Evolutionary conservation across 768 basidiomycete species (phyloP).

Genomic region (Amanita rimosa): DNA sequence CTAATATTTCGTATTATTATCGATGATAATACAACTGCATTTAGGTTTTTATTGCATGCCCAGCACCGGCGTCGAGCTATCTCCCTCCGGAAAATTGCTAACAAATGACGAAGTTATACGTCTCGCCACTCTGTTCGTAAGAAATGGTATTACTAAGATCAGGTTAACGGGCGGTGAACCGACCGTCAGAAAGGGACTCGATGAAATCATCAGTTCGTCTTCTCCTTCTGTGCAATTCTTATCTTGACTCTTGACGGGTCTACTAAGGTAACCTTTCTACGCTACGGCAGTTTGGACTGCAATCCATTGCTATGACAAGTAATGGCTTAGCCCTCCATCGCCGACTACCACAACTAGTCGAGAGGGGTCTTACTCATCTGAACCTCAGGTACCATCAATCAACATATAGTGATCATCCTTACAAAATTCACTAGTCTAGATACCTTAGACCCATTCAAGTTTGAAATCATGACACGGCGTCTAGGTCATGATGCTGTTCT

Average conservation of each 20-base stretch:
- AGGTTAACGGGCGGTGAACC: constrained; percentile 85
- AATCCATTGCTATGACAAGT: constrained; percentile 77
- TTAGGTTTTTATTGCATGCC: constrained; percentile 92
- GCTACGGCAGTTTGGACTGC: constrained; percentile 49
- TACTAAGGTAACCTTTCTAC: constrained; percentile 45
- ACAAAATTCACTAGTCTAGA: constrained; percentile 43
- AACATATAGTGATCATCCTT: background rate
- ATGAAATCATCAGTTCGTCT: constrained; percentile 51
- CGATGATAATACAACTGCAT: constrained; percentile 2
- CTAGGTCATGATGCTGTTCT: constrained; percentile 69
- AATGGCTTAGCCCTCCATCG: constrained; percentile 74
- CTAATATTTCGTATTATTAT: constrained; percentile 1
- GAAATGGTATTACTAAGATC: constrained; percentile 78
- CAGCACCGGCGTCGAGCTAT: constrained; percentile 63
- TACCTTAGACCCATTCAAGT: constrained; percentile 78
- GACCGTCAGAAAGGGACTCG: constrained; percentile 66
- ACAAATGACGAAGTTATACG: constrained; percentile 68
- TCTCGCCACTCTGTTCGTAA: constrained; percentile 67
- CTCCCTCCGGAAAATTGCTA: constrained; percentile 57
- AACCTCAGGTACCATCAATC: constrained; percentile 35
- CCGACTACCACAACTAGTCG: constrained; percentile 54
- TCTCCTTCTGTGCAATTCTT: background rate
- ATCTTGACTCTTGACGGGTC: background rate
- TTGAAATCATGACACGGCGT: constrained; percentile 78
- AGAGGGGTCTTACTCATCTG: constrained; percentile 69